Base-by-base conservation (phyloP, 257 asterid species). In the Catharanthus roseus region DNA sequence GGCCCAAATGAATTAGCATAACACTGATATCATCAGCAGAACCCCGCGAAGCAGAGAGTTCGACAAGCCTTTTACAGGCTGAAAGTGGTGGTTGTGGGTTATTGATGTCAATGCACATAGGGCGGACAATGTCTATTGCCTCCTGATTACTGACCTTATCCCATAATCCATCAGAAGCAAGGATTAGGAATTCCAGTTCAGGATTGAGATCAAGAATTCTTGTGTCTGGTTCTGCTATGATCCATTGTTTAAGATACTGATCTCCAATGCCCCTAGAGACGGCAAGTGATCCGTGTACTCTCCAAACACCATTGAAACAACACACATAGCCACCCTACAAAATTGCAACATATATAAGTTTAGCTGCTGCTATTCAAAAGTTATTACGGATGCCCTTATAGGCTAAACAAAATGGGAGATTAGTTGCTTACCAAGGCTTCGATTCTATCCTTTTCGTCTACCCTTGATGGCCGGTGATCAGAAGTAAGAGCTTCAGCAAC, bases 151-250 rank as follows among this genome's bases (percentile, higher is more conserved):
- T 78, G 55, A 93, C 96, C 85, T 88, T 90, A 72, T 93, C 98
- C 98, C 98, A 90, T 58, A 93, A 72, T 69, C 98, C 97, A 78
- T 93, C 98, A 16, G 96, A 93, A 36, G 98, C 98, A 47, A 93
- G 92, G 74, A 93, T 63, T 58, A 93, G 75, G 79, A 93, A 93
- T 82, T 93, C 98, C n/a, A 83, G 70, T 34, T 86, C 92, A 10
- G 79, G 86, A 55, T 79, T 65, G 10, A 90, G 86, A 31, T 42
- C 74, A 75, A 89, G 51, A 50, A 86, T 50, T 75, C 65, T 76
- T 0, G 95, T 90, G 68, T 89, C 92, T 1, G 98, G 98, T 76
- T 93, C 97, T 5, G 96, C 89, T 18, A 72, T 83, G 19, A 93
- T 83, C 97, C 96, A 93, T 69, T 84, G 92, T 69, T 93, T 93